Evolutionary conservation across 1,284 basidiomycete genomes (phyloP), one percentile per base, ranked within the genome.

Genomic region (Schizophyllum amplum): DNA sequence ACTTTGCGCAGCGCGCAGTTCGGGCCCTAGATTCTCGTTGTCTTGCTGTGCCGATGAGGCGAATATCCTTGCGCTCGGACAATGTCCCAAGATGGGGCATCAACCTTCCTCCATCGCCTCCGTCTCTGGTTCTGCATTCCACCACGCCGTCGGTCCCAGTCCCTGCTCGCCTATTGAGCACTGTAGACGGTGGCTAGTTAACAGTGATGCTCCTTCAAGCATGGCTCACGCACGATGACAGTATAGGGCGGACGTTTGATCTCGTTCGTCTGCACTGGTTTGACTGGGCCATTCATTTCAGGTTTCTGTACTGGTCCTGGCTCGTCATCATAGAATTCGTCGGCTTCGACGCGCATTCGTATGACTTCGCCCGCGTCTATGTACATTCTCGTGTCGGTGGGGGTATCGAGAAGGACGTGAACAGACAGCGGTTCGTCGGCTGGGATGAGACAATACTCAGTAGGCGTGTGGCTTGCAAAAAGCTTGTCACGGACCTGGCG

Each of bases 131-230:
- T 69, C 71, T 52, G 77, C 71, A 64, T 77, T 81, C 87, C 87
- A 90, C 87, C 87, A 90, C 0, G 79, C 66, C 1, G 82, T 69
- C 11, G 84, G 86, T 0, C 94, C 95, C 3, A 96, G 72, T 0
- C 95, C 95, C 66, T 93, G 90, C 68, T 95, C 94, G 4, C 84
- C 83, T 62, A 97, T 94, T 3, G 92, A 92, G 57, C 86, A 92
- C 91, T 94, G 63, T 25, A 47, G 13, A 42, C n/a, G 20, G 20
- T 42, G 54, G 42, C 57, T 23, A 57, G 49, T 15, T 24, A 57
- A 42, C 20, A 22, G 46, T 24, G 26, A n/a, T n/a, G n/a, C 24
- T 52, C 20, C 55, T 46, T 5, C 17, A 22, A 58, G 15, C 57
- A 24, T 9, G 46, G 26, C 5, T 4, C 24, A 76, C 87, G 67